Conservation (phyloP, 768 basidiomycete genomes). For the Punctularia strigosozonata region DNA sequence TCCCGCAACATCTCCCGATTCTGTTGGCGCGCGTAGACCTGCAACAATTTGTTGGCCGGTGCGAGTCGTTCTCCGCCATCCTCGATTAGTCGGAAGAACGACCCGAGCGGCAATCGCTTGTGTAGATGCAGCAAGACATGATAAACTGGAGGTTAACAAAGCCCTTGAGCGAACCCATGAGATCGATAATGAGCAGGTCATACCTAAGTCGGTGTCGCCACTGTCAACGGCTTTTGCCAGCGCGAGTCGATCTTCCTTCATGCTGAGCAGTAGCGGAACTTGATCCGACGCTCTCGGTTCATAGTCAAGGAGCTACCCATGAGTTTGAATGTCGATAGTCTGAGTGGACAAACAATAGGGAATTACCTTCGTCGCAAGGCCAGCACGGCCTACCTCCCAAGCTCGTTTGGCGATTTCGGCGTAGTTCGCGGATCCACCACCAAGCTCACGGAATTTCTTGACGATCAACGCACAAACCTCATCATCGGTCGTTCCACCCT, state of each 20-base stretch:
- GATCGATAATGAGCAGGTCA: conserved; percentile 8
- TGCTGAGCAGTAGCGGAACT: conserved; percentile 82
- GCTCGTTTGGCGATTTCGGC: conserved; percentile 91
- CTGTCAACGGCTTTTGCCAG: conserved; percentile 85
- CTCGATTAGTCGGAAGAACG: conserved; percentile 91
- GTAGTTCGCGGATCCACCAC: conserved; percentile 73
- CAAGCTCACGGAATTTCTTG: conserved; percentile 77
- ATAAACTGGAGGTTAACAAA: conserved; percentile 48
- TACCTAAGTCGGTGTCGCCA: conserved; percentile 91
- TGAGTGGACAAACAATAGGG: neutral
- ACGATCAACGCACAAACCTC: conserved; percentile 77
- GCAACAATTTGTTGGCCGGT: conserved; percentile 68
- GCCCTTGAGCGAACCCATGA: neutral
- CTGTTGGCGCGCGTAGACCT: conserved; percentile 86
- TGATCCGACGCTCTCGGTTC: conserved; percentile 85
- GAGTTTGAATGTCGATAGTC: too few relatives aligned
- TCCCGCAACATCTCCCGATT: conserved; percentile 87
- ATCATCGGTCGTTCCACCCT: conserved; percentile 57
- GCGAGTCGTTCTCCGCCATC: conserved; percentile 70
- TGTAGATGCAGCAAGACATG: conserved; percentile 85
- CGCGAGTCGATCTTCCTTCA: conserved; percentile 90
- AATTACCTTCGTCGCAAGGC: conserved; percentile 73
- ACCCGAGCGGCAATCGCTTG: conserved; percentile 71
- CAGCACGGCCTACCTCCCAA: conserved; percentile 77
- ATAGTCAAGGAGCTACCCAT: conserved; percentile 80